Percentiles rank a stretch among this genome's conserved stretches.
phyloP scores from a whole-genome alignment of 2,329 filamentous ascomycete genomes.

The Botrytis fabae region DNA sequence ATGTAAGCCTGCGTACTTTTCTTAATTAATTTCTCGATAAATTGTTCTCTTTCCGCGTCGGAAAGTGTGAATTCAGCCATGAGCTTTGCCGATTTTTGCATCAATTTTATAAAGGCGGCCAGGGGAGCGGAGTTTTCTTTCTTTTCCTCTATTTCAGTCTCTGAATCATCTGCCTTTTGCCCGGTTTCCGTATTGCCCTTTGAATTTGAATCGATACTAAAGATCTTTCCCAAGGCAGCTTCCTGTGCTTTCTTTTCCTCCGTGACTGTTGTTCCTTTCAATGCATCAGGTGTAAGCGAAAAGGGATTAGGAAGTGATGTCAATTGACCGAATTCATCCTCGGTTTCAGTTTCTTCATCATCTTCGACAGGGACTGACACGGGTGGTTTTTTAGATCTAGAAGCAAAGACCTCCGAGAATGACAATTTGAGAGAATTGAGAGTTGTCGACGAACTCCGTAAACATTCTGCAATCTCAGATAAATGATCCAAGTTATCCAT shows the following conservation, averaged over 20 bases:
- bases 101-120: not conserved
- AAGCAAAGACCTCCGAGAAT: constrained; percentile 55
- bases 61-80: not conserved
- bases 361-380: constrained; percentile 45
- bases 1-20: not conserved
- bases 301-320: constrained; percentile 38
- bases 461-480: constrained; percentile 55
- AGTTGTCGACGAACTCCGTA: constrained; percentile 55
- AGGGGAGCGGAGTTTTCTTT: constrained; percentile 22
- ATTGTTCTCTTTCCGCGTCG: not conserved
- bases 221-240: constrained; percentile 52
- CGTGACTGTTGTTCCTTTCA: constrained; percentile 50
- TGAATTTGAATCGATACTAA: constrained; percentile 48
- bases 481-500: constrained; percentile 60
- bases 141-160: not conserved
- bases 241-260: constrained; percentile 59
- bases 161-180: constrained; percentile 10
- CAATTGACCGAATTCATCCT: constrained; percentile 55
- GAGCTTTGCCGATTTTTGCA: not conserved
- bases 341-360: constrained; percentile 54
- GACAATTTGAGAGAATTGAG: constrained; percentile 58
- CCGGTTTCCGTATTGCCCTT: not conserved
- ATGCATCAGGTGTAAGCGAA: constrained; percentile 45
- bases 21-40: not conserved
- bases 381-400: constrained; percentile 47